Conservation (phyloP, 2,329 filamentous ascomycete species). For the Metarhizium sp. region DNA sequence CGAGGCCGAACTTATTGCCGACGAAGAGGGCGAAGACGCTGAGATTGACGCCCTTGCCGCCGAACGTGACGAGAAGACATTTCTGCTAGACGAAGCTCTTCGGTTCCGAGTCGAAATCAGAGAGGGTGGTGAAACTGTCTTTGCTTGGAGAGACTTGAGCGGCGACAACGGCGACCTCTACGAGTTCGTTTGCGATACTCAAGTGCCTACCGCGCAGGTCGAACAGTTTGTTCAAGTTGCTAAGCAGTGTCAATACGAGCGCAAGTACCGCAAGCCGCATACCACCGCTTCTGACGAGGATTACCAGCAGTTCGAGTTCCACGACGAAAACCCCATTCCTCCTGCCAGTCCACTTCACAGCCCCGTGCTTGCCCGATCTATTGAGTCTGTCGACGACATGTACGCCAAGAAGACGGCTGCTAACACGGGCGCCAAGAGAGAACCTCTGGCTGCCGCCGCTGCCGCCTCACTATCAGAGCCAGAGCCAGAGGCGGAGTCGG, state of each 20-base stretch:
- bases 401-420: slow-evolving; percentile 33
- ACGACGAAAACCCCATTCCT: slow-evolving; percentile 52
- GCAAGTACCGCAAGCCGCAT: slow-evolving; percentile 76
- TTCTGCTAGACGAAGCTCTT: slow-evolving; percentile 85
- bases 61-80: slow-evolving; percentile 95
- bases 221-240: slow-evolving; percentile 74
- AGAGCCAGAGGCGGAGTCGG: slow-evolving; percentile 13
- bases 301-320: slow-evolving; percentile 73
- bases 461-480: slow-evolving; percentile 7
- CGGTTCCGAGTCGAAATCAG: slow-evolving; percentile 79
- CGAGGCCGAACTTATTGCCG: slow-evolving; percentile 81
- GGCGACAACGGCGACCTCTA: slow-evolving; percentile 93
- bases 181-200: slow-evolving; percentile 88
- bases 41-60: slow-evolving; percentile 62
- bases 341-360: slow-evolving; percentile 54
- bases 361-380: slow-evolving; percentile 43
- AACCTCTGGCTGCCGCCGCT: slow-evolving; percentile 17
- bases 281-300: slow-evolving; percentile 75
- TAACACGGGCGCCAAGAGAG: slow-evolving; percentile 38
- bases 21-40: slow-evolving; percentile 79
- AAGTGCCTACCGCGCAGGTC: slow-evolving; percentile 60
- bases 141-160: slow-evolving; percentile 92
- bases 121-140: slow-evolving; percentile 70
- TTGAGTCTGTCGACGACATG: slow-evolving; percentile 50
- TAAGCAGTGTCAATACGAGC: slow-evolving; percentile 93